phyloP scores from a whole-genome alignment of 176 grass and related monocot species.

The Ampelocalamus luodianensis region DNA sequence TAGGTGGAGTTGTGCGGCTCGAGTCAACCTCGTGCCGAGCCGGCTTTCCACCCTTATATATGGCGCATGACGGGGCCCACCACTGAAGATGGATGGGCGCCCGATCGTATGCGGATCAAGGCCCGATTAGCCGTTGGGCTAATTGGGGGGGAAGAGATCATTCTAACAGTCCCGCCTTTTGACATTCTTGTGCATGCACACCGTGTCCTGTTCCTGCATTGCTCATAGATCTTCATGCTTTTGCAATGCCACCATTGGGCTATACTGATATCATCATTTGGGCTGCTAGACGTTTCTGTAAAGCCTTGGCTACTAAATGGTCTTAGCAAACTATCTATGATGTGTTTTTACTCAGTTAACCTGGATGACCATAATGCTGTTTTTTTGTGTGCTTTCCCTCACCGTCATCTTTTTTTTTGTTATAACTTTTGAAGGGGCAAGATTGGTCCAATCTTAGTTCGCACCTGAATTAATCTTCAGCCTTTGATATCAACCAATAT shows the following conservation, averaged over 20 bases:
- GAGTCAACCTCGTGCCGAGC: no score
- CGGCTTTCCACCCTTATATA: no score
- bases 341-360: background rate
- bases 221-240: conserved; percentile 20
- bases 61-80: no score
- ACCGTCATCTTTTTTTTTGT: background rate
- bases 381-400: background rate
- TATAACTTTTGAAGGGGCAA: background rate
- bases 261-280: conserved; percentile 1
- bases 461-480: background rate
- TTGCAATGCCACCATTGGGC: background rate
- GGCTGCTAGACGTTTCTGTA: background rate
- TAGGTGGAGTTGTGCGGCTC: no score
- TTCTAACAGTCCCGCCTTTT: no score
- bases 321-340: background rate
- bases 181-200: background rate
- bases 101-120: no score
- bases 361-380: background rate
- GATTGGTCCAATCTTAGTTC: conserved; percentile 4
- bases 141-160: no score
- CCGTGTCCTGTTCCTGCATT: conserved; percentile 7
- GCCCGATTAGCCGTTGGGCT: no score
- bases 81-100: no score
- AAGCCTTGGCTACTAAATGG: conserved; percentile 2
- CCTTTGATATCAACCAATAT: conserved; percentile 20